Evolutionary conservation across 140 eudicot genomes (phyloP).

Genomic region (Flaveria floridana): DNA sequence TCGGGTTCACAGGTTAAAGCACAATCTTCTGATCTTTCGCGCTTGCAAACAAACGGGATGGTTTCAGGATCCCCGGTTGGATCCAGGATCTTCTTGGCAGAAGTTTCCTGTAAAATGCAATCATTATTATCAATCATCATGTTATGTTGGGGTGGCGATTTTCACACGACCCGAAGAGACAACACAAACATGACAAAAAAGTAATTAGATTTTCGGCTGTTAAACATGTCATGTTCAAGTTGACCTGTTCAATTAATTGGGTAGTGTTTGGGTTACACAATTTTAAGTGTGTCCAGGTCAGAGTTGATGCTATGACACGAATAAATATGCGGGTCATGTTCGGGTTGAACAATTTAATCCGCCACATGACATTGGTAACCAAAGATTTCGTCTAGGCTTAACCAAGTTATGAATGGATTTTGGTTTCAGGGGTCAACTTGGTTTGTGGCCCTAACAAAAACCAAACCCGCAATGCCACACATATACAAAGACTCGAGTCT

Average conservation of each 20-base stretch:
- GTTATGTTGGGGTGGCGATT: not conserved
- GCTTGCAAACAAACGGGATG: conserved; percentile 8
- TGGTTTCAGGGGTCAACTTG: not conserved
- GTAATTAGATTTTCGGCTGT: not conserved
- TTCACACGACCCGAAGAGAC: not conserved
- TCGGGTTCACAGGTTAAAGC: not conserved
- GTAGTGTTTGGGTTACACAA: not conserved
- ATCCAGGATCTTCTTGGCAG: not conserved
- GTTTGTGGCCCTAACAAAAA: not conserved
- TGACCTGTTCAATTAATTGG: not conserved
- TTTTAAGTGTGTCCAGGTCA: too few species aligned
- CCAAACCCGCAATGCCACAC: not conserved
- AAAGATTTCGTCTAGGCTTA: not conserved
- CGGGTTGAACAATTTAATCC: too few species aligned
- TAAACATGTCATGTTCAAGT: not conserved
- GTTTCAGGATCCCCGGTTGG: not conserved
- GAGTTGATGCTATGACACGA: too few species aligned
- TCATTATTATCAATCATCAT: not conserved
- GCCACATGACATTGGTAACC: too few species aligned
- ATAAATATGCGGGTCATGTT: too few species aligned
- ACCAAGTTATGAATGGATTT: not conserved
- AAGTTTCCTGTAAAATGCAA: not conserved
- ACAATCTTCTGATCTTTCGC: not conserved
- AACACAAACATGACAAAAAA: not conserved
- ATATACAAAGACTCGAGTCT: conserved; percentile 3